Evolutionary conservation across 78 protist genomes (phyloP), one percentile per base, ranked within the genome.

Genomic region (Anaeramoeba flamelloides): DNA sequence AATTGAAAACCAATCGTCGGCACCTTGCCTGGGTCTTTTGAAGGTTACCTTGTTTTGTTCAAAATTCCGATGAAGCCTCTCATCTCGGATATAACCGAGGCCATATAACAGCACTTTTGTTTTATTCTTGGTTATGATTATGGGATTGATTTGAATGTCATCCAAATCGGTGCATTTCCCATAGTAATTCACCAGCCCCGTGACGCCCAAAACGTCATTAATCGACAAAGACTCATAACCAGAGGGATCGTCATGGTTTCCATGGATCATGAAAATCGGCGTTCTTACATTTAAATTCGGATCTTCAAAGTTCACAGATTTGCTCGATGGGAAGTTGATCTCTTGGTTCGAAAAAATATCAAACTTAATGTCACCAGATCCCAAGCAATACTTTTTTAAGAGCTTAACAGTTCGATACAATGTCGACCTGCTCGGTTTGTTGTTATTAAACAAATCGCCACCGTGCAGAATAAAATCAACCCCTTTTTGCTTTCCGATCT

Each of bases 241-340:
- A 1, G 88, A 40, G 0, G 99, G 99, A 64, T 97, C 99, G 79
- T 97, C 99, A 74, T 97, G 99, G 83, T 97, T 97, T 64, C 99
- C 99, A 75, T 97, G 99, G 36, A 97, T 91, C 8, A 89, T 36
- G 75, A 96, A 97, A 40, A 97, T 84, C 0, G 99, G 99, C 41
- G 95, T 26, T n/a, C 81, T n/a, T 22, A 97, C 88, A 77, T 96
- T 96, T 74, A 85, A 39, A 77, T 96, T 94, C 26, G 97, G 96
- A 84, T 94, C 97, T 74, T 85, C 90, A 79, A 82, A 95, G 79
- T 97, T 95, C 74, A 82, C 95, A 36, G 17, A 2, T 64, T 69
- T n/a, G 1, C 17, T 0, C 32, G 37, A 33, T 34, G 40, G 86
- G 40, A 90, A 87, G 32, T 39, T 75, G 0, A 32, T 30, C 26